Evolutionary conservation across 306 rosid species (phyloP), one percentile per base, ranked within the genome.

Genomic region (Acacia acuminata): DNA sequence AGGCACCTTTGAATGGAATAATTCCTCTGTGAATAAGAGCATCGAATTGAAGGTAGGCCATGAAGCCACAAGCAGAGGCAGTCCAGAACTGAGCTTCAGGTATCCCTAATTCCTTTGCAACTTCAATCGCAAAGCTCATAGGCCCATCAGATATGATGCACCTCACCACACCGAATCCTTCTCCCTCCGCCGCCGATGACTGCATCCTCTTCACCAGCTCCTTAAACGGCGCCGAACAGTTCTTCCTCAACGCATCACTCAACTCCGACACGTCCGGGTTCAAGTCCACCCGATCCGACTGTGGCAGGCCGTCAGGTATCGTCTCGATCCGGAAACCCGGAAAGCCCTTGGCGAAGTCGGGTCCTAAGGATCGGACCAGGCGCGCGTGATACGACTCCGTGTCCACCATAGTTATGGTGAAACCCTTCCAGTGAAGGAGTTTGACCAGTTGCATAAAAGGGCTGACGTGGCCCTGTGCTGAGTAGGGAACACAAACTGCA

Each of bases 51-150:
- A 82, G 61, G 20, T 82, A 86, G n/a, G 82, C 86, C 84, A 82
- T 75, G 82, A 82, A 82, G 19, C 88, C 72, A 79, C 88, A 86
- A 76, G 84, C 89, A 51, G 89, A 86, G 40, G 86, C 78, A 42
- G 86, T 86, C 86, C 89, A 83, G 47, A 86, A 83, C 68, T 79
- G 86, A 79, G 45, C 84, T 48, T 83, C 82, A 2, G 84, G 84
- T 50, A 86, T 83, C 36, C 84, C 82, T 14, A 86, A 76, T 78
- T 86, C 86, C 74, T 72, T 45, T 1, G 55, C 86, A 24, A 40
- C 89, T 60, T 80, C 38, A 1, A 63, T 71, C 9, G 80, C 84
- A 65, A 86, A 86, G 70, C 89, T 76, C 84, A 66, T 76, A 61
- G 53, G 64, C 20, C 85, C 86, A 80, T 80, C 89, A 2, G 81